Base-by-base conservation (phyloP, 2,329 filamentous ascomycete species). In the Ophiostoma perfectum region DNA sequence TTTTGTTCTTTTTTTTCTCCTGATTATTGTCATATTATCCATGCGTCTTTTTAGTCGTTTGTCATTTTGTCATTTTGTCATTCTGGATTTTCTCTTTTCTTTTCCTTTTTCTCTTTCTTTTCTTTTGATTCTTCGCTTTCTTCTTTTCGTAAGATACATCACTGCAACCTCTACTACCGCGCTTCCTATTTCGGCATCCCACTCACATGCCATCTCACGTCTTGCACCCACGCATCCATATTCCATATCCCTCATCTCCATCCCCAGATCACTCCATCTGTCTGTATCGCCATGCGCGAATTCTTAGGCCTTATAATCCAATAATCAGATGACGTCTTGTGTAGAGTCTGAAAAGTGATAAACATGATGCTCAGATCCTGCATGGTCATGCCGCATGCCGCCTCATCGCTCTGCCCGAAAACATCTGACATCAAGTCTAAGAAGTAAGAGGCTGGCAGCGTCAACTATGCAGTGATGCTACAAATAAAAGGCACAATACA, bases 151-250 rank as follows among this genome's bases (percentile, higher is more conserved):
- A n/a, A n/a, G n/a, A n/a, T n/a, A n/a, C n/a, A n/a, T 44, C 42
- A 44, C 42, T 44, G 11, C 42, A 8, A 44, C 42, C 42, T 6
- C 42, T 12, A 44, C 42, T 45, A 38, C n/a, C 38, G 36, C 16
- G 27, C 16, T 49, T 49, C 42, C 18, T 47, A 38, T 65, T 65
- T 60, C 55, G 55, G 42, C 18, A 16, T 65, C 27, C 65, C 44
- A 41, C 36, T 9, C 39, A 42, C 44, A 39, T 45, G 64, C 11
- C 27, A 58, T 58, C 52, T 58, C 45, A 58, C 52, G 27, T 60
- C 55, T 3, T 47, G 5, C 4, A 16, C n/a, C 45, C 45, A 12
- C 49, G n/a, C 16, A n/a, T 18, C 55, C 16, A 9, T 39, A 60
- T 18, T 18, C 52, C 55, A 60, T 38, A 60, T 55, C 49, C 49